Conservation (phyloP, 2,329 filamentous ascomycete genomes). For the Colletotrichum somersetense region DNA sequence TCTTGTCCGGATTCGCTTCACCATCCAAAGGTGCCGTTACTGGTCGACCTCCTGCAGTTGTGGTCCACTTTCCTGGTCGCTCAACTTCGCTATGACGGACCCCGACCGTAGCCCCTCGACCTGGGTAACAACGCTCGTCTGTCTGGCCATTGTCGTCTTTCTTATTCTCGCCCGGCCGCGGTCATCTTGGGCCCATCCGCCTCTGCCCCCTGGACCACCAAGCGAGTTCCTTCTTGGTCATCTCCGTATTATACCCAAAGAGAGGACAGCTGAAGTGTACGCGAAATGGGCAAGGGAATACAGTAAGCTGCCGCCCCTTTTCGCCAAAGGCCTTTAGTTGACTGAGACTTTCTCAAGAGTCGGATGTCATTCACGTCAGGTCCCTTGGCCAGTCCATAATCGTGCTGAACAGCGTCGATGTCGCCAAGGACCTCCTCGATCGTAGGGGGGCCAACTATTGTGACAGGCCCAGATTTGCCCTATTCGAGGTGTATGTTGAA, state of each 20-base stretch:
- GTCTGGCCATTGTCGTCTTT: slow-evolving; percentile 25
- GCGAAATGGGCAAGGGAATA: slow-evolving; percentile 55
- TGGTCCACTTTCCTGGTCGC: background rate
- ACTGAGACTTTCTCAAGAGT: slow-evolving; percentile 37
- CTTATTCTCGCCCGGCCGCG: slow-evolving; percentile 25
- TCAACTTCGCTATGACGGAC: slow-evolving; percentile 17
- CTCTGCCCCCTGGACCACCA: slow-evolving; percentile 41
- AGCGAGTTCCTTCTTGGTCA: slow-evolving; percentile 53
- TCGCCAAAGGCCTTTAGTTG: background rate
- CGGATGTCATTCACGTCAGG: slow-evolving; percentile 50
- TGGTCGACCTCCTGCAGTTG: background rate
- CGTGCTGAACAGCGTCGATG: slow-evolving; percentile 58
- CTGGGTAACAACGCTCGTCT: slow-evolving; percentile 24
- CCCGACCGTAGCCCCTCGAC: background rate
- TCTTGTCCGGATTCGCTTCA: background rate
- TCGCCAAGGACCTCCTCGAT: slow-evolving; percentile 59
- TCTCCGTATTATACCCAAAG: slow-evolving; percentile 51
- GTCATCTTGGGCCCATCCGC: slow-evolving; percentile 30
- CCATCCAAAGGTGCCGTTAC: background rate
- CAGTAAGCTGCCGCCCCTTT: slow-evolving; percentile 59
- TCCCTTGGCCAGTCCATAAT: slow-evolving; percentile 53
- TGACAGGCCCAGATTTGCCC: slow-evolving; percentile 59
- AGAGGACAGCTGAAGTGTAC: slow-evolving; percentile 40
- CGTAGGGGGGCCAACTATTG: slow-evolving; percentile 59
- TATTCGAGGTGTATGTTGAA: slow-evolving; percentile 51